Percentiles rank a stretch among this genome's conserved stretches.
phyloP scores from a whole-genome alignment of 176 grass and related monocot species.

The Ananas comosus region DNA sequence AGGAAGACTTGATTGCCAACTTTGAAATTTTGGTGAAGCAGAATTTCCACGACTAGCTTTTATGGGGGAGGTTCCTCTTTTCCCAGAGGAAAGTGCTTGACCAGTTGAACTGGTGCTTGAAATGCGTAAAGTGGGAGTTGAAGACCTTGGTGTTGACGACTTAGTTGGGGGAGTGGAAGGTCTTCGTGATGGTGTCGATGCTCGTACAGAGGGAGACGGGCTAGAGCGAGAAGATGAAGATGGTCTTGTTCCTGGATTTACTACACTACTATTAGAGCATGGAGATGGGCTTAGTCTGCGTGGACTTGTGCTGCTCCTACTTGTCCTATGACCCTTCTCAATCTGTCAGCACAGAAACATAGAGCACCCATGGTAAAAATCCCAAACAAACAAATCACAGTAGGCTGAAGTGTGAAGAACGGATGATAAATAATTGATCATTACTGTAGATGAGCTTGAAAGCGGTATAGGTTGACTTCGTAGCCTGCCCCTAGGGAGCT shows the following conservation, averaged over 20 bases:
- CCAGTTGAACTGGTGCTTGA: slow-evolving; percentile 57
- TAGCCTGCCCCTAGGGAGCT: slow-evolving; percentile 56
- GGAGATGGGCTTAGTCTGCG: slow-evolving; percentile 70
- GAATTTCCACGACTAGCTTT: slow-evolving; percentile 44
- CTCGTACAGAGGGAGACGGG: slow-evolving; percentile 38
- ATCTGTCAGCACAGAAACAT: slow-evolving; percentile 29
- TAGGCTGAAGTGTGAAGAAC: slow-evolving; percentile 13
- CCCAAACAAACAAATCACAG: neutral
- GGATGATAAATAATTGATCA: slow-evolving; percentile 8
- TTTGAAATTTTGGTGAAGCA: slow-evolving; percentile 58
- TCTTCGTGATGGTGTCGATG: slow-evolving; percentile 38
- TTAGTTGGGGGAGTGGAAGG: slow-evolving; percentile 58
- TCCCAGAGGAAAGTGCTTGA: slow-evolving; percentile 19
- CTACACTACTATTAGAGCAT: slow-evolving; percentile 26
- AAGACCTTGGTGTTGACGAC: slow-evolving; percentile 52
- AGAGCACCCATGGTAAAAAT: slow-evolving; percentile 4
- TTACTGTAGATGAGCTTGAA: slow-evolving; percentile 60
- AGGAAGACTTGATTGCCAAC: slow-evolving; percentile 64
- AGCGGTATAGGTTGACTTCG: slow-evolving; percentile 52
- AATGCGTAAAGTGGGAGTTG: slow-evolving; percentile 63
- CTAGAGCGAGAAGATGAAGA: slow-evolving; percentile 66
- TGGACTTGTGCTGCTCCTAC: slow-evolving; percentile 81
- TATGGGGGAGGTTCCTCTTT: slow-evolving; percentile 63
- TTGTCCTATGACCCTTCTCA: slow-evolving; percentile 52
- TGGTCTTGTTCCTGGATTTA: slow-evolving; percentile 40